These are phyloP conservation scores for Arthroderma sp. DNA, from an alignment of 2,329 filamentous ascomycete species.

Conservation along the genomic window DNA sequence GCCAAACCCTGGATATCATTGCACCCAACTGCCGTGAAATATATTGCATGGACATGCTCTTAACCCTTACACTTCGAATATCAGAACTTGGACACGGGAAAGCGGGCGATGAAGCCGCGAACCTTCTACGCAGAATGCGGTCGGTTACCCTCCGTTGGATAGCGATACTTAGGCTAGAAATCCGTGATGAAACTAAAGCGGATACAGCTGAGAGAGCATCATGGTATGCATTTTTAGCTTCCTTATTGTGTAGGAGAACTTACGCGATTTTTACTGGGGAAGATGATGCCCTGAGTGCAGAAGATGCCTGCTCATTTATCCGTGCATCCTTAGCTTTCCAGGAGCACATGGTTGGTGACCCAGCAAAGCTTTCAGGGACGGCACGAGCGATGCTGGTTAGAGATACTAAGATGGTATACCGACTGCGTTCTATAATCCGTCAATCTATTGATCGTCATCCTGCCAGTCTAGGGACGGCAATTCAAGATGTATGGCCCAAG, in stretches of 20 bases:
- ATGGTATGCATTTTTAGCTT: constrained; percentile 9
- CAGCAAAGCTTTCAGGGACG: constrained; percentile 18
- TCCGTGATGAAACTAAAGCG: constrained; percentile 26
- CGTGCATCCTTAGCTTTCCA: constrained; percentile 25
- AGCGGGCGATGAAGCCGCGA: constrained; percentile 5
- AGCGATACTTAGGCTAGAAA: constrained; percentile 31
- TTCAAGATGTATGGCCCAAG: constrained; percentile 33
- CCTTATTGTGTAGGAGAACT: constrained; percentile 11
- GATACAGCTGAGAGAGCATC: constrained; percentile 26
- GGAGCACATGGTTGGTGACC: constrained; percentile 29
- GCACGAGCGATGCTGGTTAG: constrained; percentile 31
- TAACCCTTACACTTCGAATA: constrained; percentile 37
- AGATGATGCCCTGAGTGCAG: constrained; percentile 3
- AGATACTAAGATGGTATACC: constrained; percentile 34
- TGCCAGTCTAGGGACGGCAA: constrained; percentile 19
- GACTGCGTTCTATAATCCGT: constrained; percentile 24
- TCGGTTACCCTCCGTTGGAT: constrained; percentile 40
- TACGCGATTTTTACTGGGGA: constrained; percentile 4
- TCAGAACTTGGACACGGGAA: constrained; percentile 17
- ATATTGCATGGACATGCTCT: constrained; percentile 43
- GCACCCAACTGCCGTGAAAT: constrained; percentile 46
- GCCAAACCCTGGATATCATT: constrained; percentile 34
- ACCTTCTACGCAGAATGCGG: constrained; percentile 32
- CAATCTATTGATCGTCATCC: constrained; percentile 20
- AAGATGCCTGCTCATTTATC: constrained; percentile 2